Evolutionary conservation across 1,139 yeast species (phyloP), one percentile per base, ranked within the genome.

Genomic region (Suhomyces kunorum): DNA sequence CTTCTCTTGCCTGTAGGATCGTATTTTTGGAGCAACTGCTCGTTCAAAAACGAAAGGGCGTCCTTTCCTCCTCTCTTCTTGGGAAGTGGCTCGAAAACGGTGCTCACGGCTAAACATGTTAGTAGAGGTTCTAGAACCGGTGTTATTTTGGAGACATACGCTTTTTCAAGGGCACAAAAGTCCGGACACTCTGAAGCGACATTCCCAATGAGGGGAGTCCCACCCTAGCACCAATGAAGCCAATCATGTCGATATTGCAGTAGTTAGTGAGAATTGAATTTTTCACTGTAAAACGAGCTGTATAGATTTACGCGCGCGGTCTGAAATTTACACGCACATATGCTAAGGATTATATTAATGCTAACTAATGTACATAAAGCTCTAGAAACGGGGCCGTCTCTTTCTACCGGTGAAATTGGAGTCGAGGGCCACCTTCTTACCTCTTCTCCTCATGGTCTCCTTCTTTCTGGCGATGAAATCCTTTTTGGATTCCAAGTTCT

Each of bases 391-490:
- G 16, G 95, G 82, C 52, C 86, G 80, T 77, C 99, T 83, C 74
- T 85, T 85, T 67, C 99, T 80, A 32, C 95, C 98, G 3, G 98
- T 87, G 64, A 83, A 92, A 61, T 85, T 88, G 42, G 96, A 86
- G 61, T 92, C 98, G 48, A 75, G 75, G 3, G 98, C 96, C 12
- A 90, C 97, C 32, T 68, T 71, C 59, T 86, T 86, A 43, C 98
- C 98, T 59, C 98, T 80, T 62, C 85, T 86, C 59, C 85, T 83
- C 92, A 86, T 87, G 39, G 90, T 73, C 41, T 87, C 96, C 74
- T 94, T 92, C 87, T 92, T 92, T 62, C 98, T 79, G 56, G 74
- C 74, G 51, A 92, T 89, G 59, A 76, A 92, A 12, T 83, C 95
- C 63, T 88, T 89, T 55, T 77, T 79, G 2, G 87, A 70, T 65